A percentile compares a stretch with the other conserved stretches of the same genome.
Evolutionary conservation across 1,284 basidiomycete genomes (phyloP).

Genomic region (Anthracocystis panici-leucophaei): DNA sequence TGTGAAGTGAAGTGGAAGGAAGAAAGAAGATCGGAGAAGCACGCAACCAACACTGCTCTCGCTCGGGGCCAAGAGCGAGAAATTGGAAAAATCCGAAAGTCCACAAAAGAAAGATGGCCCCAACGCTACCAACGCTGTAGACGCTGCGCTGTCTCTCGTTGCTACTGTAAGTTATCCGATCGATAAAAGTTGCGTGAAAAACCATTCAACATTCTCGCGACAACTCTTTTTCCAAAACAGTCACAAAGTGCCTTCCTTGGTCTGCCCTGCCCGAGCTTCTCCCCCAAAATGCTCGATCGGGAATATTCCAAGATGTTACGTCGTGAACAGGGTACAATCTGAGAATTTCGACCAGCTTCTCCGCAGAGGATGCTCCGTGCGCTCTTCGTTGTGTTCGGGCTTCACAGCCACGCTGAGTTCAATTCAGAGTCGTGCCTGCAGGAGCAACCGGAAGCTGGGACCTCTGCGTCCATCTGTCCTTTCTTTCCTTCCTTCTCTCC

Average conservation of each 20-base stretch:
- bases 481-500: background rate
- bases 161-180: background rate
- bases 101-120: constrained; percentile 1
- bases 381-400: background rate
- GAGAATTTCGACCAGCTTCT: too few species aligned
- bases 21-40: background rate
- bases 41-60: too few species aligned
- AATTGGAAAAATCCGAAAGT: background rate
- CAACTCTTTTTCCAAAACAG: too few species aligned
- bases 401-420: constrained; percentile 37
- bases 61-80: too few species aligned
- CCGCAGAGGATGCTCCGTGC: constrained; percentile 10
- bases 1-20: background rate
- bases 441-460: background rate
- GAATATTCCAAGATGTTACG: too few species aligned
- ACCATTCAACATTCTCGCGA: too few species aligned
- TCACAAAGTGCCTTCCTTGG: too few species aligned
- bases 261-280: too few species aligned
- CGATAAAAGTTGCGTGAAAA: background rate
- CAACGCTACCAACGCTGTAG: constrained; percentile 4
- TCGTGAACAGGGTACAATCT: too few species aligned
- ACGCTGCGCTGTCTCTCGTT: background rate
- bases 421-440: constrained; percentile 1
- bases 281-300: too few species aligned
- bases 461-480: background rate